Evolutionary conservation across 768 basidiomycete genomes (phyloP), one percentile per base, ranked within the genome.

Genomic region (Dictyophora rubrovolvata): DNA sequence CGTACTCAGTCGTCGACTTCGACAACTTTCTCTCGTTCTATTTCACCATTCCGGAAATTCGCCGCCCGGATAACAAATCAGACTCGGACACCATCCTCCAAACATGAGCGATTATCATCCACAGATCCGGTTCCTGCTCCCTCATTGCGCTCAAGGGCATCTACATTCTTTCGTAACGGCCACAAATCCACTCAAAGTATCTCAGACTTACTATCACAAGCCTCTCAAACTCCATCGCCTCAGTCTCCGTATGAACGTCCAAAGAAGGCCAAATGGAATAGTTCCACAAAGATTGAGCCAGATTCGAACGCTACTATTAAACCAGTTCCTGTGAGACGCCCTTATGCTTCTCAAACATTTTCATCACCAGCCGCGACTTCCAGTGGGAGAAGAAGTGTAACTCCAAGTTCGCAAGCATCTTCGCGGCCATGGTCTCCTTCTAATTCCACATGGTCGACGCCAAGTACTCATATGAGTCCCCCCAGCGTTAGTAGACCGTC

Each of bases 1-100:
- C 61, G 72, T 58, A 65, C 68, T 14, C 57, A 36, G 8, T 63
- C 68, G 20, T 69, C 79, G 65, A 71, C 76, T 9, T 69, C 76
- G 12, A 81, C 79, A 60, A 77, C 84, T 1, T 67, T 91, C 35
- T 88, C 87, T 1, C 74, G 84, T 59, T 87, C 88, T 0, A 87
- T 90, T 59, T 91, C 89, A 7, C 90, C 89, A 0, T 79, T 92
- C 61, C 79, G 86, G 51, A 89, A 84, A 69, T 75, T 92, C 66
- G 89, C 89, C 0, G 79, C 81, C 59, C 90, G 74, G 69, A 71
- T 92, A 33, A 83, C 84, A 35, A 80, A 81, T 7, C 55, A 28
- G 17, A 55, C 56, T 42, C 69, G 69, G 60, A 50, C 53, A 57
- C 64, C 61, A 50, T 61, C 52, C 53, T 62, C 55, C 21, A 55